Evolutionary conservation across 202 grass and related monocot genomes (phyloP).

Genomic region (Brachypodium distachyon): DNA sequence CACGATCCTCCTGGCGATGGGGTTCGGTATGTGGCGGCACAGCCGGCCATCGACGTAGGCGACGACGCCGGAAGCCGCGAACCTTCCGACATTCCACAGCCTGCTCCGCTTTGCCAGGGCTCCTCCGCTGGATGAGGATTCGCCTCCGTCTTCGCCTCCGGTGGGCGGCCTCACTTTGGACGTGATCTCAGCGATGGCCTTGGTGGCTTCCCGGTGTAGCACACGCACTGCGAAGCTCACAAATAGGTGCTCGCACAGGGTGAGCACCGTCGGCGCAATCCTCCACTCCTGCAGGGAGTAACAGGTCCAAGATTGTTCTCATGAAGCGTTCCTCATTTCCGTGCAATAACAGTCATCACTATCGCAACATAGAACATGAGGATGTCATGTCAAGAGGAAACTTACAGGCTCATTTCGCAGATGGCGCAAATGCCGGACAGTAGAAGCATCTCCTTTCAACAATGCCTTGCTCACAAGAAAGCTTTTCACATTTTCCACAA

Average conservation of each 20-base stretch:
- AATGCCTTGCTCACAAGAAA: constrained; percentile 80
- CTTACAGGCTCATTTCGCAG: constrained; percentile 61
- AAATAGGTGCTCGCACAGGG: constrained; percentile 78
- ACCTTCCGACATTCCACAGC: constrained; percentile 54
- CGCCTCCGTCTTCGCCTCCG: neutral
- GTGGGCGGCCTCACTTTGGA: constrained; percentile 11
- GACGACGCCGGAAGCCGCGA: constrained; percentile 54
- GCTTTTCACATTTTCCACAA: constrained; percentile 63
- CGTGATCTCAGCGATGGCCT: constrained; percentile 22
- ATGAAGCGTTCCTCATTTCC: neutral
- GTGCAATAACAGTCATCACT: neutral
- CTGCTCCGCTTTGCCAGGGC: constrained; percentile 12
- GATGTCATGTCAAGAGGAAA: neutral
- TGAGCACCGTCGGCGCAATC: constrained; percentile 63
- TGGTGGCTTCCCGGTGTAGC: constrained; percentile 52
- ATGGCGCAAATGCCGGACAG: constrained; percentile 42
- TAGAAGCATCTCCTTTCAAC: constrained; percentile 55
- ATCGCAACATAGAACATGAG: neutral
- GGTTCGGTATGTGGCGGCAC: constrained; percentile 76
- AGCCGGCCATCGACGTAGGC: constrained; percentile 70
- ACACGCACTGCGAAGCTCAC: constrained; percentile 65
- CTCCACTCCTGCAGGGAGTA: constrained; percentile 60
- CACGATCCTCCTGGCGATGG: constrained; percentile 67
- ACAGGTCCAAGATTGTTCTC: neutral
- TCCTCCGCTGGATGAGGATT: neutral